Percentiles rank a stretch among this genome's conserved stretches.
Evolutionary conservation across 768 basidiomycete genomes (phyloP).

Genomic region (Neoboletus subvelutipes): DNA sequence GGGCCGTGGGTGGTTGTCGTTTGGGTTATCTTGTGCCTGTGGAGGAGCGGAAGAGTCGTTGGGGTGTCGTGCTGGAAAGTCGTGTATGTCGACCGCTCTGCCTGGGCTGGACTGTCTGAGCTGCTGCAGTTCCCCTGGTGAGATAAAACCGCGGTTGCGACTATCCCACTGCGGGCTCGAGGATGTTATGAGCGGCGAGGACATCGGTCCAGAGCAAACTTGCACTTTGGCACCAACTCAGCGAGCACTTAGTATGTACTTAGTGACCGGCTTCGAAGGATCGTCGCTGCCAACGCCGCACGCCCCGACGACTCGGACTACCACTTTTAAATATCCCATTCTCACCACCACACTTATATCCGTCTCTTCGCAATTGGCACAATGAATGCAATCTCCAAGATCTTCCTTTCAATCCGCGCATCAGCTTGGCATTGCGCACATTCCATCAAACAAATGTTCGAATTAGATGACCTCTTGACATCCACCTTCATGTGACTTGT

Average conservation of each 20-base stretch:
- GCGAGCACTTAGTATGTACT: too few species aligned
- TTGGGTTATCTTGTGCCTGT: slow-evolving; percentile 18
- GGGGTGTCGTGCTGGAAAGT: slow-evolving; percentile 31
- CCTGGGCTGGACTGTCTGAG: slow-evolving; percentile 34
- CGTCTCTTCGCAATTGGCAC: background rate
- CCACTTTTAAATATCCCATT: background rate
- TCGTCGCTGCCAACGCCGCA: slow-evolving; percentile 4
- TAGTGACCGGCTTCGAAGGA: slow-evolving; percentile 1
- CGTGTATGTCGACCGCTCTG: slow-evolving; percentile 32
- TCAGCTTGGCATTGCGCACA: background rate
- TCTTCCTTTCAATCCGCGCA: background rate
- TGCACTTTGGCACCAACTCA: background rate
- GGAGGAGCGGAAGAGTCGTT: slow-evolving; percentile 14
- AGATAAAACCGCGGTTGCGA: slow-evolving; percentile 36
- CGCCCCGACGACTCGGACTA: background rate
- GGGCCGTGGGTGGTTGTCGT: slow-evolving; percentile 23
- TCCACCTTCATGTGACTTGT: background rate
- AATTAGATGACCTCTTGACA: background rate
- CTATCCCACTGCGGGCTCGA: slow-evolving; percentile 38
- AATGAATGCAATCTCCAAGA: background rate
- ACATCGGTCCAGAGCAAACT: slow-evolving; percentile 3
- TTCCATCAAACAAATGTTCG: background rate
- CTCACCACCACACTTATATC: background rate
- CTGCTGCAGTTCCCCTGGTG: slow-evolving; percentile 34
- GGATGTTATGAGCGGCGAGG: slow-evolving; percentile 22